phyloP scores from a whole-genome alignment of 1,139 yeast species.

The Scheffersomyces segobiensis region DNA sequence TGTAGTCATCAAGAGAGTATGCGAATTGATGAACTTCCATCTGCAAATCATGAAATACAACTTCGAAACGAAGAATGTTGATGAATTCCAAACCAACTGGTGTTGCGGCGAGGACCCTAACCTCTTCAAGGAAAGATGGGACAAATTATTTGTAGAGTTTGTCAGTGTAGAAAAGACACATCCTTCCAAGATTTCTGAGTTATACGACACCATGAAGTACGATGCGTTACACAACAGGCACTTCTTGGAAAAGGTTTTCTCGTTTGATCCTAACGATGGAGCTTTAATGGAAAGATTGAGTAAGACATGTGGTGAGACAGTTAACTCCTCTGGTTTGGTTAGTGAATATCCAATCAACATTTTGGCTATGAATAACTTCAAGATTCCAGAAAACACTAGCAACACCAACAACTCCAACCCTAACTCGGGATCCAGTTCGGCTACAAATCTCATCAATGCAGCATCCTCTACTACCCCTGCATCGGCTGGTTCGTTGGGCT shows the following conservation, averaged over 20 bases:
- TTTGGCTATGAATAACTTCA: conserved; percentile 74
- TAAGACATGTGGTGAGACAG: conserved; percentile 48
- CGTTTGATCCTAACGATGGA: conserved; percentile 62
- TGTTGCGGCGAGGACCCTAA: conserved; percentile 96
- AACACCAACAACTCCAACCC: conserved; percentile 8
- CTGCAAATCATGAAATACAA: conserved; percentile 82
- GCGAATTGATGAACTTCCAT: conserved; percentile 93
- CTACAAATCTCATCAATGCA: conserved; percentile 29
- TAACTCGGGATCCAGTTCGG: conserved; percentile 21
- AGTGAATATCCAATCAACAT: conserved; percentile 80
- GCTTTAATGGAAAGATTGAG: conserved; percentile 38
- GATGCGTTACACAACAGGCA: conserved; percentile 96
- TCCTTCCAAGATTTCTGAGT: conserved; percentile 94
- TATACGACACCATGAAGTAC: conserved; percentile 97
- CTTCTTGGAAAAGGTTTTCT: conserved; percentile 79
- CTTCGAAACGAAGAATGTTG: conserved; percentile 66
- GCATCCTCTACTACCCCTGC: conserved; percentile 30
- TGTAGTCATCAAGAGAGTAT: conserved; percentile 88
- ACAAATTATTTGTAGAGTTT: conserved; percentile 90
- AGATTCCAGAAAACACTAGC: conserved; percentile 37
- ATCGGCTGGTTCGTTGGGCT: conserved; percentile 71
- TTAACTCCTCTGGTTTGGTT: conserved; percentile 64
- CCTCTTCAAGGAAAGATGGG: conserved; percentile 95
- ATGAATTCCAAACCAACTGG: conserved; percentile 77
- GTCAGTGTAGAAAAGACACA: conserved; percentile 93